These are phyloP conservation scores for Toxoplasma gondii DNA, from an alignment of 169 alveolate genomes.

Conservation along the genomic window DNA sequence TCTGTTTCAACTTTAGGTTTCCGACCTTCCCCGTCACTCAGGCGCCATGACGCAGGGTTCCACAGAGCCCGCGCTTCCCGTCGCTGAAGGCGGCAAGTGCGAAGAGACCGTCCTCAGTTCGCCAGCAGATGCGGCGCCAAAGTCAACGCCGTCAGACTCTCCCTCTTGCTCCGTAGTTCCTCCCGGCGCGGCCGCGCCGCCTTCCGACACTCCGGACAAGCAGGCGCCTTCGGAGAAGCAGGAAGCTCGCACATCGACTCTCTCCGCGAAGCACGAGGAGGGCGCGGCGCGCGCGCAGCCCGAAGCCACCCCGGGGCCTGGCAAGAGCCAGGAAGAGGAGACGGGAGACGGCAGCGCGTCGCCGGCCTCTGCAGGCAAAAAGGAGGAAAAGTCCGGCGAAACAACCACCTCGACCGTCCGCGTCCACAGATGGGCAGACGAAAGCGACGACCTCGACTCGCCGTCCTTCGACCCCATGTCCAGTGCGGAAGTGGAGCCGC, in stretches of 20 bases:
- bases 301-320: background rate
- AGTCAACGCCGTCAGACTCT: background rate
- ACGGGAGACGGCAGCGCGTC: background rate
- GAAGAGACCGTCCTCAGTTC: background rate
- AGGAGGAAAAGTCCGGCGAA: background rate
- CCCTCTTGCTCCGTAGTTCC: too few species aligned
- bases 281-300: too few species aligned
- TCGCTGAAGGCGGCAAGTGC: background rate
- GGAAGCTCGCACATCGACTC: too few species aligned
- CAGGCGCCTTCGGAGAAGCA: too few species aligned
- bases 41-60: background rate
- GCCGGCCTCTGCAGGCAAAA: background rate
- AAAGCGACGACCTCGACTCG: slow-evolving; percentile 62
- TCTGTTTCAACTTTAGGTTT: background rate
- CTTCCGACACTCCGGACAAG: too few species aligned
- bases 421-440: slow-evolving; percentile 60
- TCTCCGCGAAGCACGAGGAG: too few species aligned
- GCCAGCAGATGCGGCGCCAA: background rate
- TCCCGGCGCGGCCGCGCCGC: too few species aligned
- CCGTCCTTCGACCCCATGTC: slow-evolving; percentile 65
- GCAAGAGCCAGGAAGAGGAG: background rate
- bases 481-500: background rate
- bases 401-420: background rate
- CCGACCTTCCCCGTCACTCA: background rate
- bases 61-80: background rate